Evolutionary conservation across 192 early-diverging fungal genomes (phyloP).

Genomic region (Coemansia sp.): DNA sequence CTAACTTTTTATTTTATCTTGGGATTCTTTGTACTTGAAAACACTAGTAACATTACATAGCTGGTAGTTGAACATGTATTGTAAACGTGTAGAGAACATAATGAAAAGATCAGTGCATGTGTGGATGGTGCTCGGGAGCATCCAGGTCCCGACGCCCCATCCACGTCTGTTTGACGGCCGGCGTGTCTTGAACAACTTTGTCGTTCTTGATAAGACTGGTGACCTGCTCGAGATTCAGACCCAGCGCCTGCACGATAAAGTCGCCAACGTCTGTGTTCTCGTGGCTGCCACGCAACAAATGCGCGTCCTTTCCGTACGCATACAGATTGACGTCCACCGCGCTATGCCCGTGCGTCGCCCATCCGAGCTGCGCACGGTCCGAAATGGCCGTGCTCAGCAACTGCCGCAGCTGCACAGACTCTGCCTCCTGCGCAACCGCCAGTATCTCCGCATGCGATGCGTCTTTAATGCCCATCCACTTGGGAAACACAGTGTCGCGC

Average conservation of each 20-base stretch:
- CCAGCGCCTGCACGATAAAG: constrained; percentile 64
- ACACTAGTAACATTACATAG: too few species aligned
- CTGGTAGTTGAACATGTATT: not conserved
- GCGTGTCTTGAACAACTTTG: constrained; percentile 30
- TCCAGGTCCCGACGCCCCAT: constrained; percentile 49
- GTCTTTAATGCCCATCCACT: constrained; percentile 73
- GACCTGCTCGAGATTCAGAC: constrained; percentile 61
- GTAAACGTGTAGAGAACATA: not conserved
- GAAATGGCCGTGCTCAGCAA: constrained; percentile 57
- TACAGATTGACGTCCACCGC: constrained; percentile 95
- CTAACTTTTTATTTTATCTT: not conserved
- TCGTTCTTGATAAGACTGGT: constrained; percentile 59
- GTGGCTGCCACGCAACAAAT: constrained; percentile 72
- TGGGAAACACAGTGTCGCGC: constrained; percentile 59
- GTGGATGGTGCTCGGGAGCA: constrained; percentile 39
- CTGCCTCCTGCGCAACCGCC: constrained; percentile 37
- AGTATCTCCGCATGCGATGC: constrained; percentile 62
- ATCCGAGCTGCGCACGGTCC: constrained; percentile 63
- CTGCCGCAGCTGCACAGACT: constrained; percentile 49
- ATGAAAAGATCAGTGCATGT: constrained; percentile 12
- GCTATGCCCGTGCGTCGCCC: constrained; percentile 90
- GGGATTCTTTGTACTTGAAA: not conserved
- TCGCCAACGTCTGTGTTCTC: constrained; percentile 86
- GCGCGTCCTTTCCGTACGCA: constrained; percentile 67
- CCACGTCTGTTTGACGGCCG: constrained; percentile 29